phyloP scores from a whole-genome alignment of 1,284 basidiomycete genomes.

The Rhodotorula sp. region DNA sequence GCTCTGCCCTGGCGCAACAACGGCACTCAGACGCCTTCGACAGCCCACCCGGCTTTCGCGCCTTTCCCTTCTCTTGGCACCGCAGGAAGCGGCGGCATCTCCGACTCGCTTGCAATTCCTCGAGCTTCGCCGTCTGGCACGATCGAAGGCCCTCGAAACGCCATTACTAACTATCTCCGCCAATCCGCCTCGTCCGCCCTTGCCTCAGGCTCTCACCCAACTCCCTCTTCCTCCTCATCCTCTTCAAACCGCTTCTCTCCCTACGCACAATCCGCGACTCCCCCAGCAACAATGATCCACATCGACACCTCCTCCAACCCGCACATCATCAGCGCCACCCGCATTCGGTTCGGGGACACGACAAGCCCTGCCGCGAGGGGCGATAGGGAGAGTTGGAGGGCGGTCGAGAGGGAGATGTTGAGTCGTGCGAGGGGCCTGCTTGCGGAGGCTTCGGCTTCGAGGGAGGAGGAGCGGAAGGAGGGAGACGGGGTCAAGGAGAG shows the following conservation, averaged over 20 bases:
- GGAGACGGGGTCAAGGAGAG: conserved; percentile 12
- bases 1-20: not conserved
- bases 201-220: not conserved
- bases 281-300: too few relatives aligned
- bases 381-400: conserved; percentile 11
- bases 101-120: conserved; percentile 5
- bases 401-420: conserved; percentile 5
- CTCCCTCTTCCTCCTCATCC: not conserved
- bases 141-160: not conserved
- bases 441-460: not conserved
- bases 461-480: not conserved
- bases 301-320: too few relatives aligned
- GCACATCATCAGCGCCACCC: not conserved
- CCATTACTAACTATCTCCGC: not conserved
- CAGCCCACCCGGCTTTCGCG: conserved; percentile 9
- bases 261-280: too few relatives aligned
- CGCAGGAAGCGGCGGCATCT: not conserved
- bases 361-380: conserved; percentile 8
- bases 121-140: not conserved
- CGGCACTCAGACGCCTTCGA: not conserved
- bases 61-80: not conserved
- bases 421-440: not conserved
- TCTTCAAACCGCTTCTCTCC: not conserved
- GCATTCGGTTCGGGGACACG: not conserved
- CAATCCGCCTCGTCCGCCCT: not conserved